These are phyloP conservation scores for Tricholoma sp. DNA, from an alignment of 768 basidiomycete genomes.

Conservation along the genomic window DNA sequence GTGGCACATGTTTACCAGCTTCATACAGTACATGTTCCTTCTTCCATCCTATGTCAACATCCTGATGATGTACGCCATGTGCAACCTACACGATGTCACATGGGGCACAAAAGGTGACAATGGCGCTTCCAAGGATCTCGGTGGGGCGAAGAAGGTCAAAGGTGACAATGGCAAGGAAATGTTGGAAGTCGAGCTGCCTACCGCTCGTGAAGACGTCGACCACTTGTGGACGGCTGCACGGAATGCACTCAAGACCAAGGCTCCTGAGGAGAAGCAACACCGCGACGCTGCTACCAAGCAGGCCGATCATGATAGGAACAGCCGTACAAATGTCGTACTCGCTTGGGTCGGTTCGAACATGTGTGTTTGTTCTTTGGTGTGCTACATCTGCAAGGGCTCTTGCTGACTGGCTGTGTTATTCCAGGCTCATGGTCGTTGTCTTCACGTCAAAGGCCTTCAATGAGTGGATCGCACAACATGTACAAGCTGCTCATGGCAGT, in stretches of 20 bases:
- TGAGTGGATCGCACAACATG: conserved; percentile 60
- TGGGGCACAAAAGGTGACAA: conserved; percentile 96
- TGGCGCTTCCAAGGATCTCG: conserved; percentile 80
- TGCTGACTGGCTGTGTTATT: conserved; percentile 4
- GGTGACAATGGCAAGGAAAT: conserved; percentile 80
- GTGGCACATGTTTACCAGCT: conserved; percentile 96
- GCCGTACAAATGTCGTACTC: conserved; percentile 79
- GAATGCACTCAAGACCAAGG: conserved; percentile 59
- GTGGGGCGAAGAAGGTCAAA: conserved; percentile 86
- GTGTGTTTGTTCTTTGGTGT: conserved; percentile 33
- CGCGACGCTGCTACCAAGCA: conserved; percentile 87
- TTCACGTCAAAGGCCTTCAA: conserved; percentile 77
- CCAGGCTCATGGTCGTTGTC: conserved; percentile 62
- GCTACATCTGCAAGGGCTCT: conserved; percentile 4
- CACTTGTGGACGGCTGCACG: conserved; percentile 80
- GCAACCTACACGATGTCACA: conserved; percentile 84
- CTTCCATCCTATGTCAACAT: conserved; percentile 77
- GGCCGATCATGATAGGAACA: conserved; percentile 80
- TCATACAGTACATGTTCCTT: conserved; percentile 89
- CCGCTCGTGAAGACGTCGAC: conserved; percentile 82
- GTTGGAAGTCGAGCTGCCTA: conserved; percentile 81
- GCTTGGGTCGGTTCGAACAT: conserved; percentile 85
- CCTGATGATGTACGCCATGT: conserved; percentile 93
- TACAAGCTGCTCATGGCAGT: conserved; percentile 42
- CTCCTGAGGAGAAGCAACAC: conserved; percentile 72